phyloP scores from a whole-genome alignment of 1,284 basidiomycete species.

The Ustilago sp. region DNA sequence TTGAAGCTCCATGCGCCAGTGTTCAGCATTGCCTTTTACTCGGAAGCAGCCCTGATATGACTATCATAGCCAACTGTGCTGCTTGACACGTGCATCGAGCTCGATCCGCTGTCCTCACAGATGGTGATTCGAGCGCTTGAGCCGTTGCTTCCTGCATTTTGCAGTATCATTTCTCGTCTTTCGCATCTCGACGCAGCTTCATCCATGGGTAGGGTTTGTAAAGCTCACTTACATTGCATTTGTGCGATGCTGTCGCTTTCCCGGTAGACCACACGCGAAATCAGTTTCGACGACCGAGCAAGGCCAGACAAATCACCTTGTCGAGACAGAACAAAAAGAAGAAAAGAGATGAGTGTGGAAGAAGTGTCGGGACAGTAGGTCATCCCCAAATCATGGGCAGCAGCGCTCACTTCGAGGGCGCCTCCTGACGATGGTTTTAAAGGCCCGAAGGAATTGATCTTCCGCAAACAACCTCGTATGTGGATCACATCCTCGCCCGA shows the following conservation, averaged over 20 bases:
- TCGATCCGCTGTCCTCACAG: background rate
- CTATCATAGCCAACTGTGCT: background rate
- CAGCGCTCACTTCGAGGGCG: constrained; percentile 40
- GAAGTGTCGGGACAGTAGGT: constrained; percentile 52
- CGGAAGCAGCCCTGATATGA: constrained; percentile 10
- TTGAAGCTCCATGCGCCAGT: background rate
- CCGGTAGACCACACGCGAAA: background rate
- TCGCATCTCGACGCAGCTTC: background rate
- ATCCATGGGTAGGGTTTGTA: background rate
- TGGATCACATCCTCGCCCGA: constrained; percentile 32
- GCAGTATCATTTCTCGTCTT: constrained; percentile 2
- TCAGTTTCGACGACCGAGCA: background rate
- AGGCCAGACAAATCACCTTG: background rate
- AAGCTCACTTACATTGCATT: constrained; percentile 28
- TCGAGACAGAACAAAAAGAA: background rate
- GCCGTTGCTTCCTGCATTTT: constrained; percentile 31
- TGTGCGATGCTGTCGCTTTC: background rate
- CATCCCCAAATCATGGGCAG: constrained; percentile 59
- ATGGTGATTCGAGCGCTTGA: background rate
- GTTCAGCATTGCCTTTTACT: constrained; percentile 58
- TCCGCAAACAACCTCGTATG: constrained; percentile 39
- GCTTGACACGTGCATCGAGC: constrained; percentile 37
- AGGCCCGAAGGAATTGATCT: constrained; percentile 43
- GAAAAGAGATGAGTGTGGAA: constrained; percentile 1
- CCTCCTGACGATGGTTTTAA: constrained; percentile 61